Evolutionary conservation across 176 grass and related monocot species (phyloP).

Genomic region (Alopecurus myosuroides): DNA sequence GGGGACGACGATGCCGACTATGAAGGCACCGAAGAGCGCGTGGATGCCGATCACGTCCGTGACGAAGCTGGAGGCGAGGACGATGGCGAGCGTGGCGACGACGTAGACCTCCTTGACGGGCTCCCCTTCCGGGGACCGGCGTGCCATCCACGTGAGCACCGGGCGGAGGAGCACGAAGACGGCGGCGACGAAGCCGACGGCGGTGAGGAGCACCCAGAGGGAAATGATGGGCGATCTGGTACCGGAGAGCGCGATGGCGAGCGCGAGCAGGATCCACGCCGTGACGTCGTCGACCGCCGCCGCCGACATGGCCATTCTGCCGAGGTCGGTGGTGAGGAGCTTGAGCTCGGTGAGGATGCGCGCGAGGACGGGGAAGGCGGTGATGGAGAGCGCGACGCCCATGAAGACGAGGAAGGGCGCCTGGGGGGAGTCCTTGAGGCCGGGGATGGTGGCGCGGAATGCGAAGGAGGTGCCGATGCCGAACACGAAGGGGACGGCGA

Average conservation of each 20-base stretch:
- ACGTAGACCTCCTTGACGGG: conserved; percentile 58
- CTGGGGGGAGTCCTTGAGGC: conserved; percentile 11
- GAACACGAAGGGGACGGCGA: conserved; percentile 47
- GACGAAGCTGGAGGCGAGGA: conserved; percentile 52
- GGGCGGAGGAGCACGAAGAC: conserved; percentile 34
- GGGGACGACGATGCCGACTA: conserved; percentile 58
- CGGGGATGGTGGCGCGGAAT: conserved; percentile 40
- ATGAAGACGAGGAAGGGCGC: conserved; percentile 68
- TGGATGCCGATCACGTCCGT: conserved; percentile 76
- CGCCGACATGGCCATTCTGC: conserved; percentile 65
- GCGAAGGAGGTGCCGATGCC: conserved; percentile 59
- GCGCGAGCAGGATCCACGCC: conserved; percentile 69
- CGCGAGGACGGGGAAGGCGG: conserved; percentile 68
- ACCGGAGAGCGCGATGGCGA: conserved; percentile 58
- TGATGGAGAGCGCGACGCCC: conserved; percentile 85
- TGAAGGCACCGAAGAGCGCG: conserved; percentile 61
- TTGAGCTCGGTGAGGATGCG: conserved; percentile 84
- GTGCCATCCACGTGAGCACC: conserved; percentile 38
- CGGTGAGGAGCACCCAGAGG: conserved; percentile 64
- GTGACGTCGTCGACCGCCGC: conserved; percentile 61
- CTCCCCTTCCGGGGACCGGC: conserved; percentile 34
- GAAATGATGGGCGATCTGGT: conserved; percentile 44
- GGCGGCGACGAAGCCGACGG: conserved; percentile 29
- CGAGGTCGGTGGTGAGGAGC: conserved; percentile 66
- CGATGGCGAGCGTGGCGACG: conserved; percentile 41